Percentiles rank a stretch among this genome's conserved stretches.
phyloP scores from a whole-genome alignment of 305 asterid species.

The Andrographis paniculata region DNA sequence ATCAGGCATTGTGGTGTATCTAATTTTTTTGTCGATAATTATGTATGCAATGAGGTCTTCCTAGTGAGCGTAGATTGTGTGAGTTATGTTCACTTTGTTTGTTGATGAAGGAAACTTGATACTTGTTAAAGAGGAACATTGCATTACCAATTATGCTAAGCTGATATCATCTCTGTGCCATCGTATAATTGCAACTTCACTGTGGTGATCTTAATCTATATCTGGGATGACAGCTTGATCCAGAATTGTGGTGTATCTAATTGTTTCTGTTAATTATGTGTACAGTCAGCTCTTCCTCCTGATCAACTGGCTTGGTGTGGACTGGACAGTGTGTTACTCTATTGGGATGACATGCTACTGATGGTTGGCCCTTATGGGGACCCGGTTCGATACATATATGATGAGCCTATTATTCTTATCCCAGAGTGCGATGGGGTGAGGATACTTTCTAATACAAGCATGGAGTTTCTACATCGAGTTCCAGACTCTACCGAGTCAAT shows the following conservation, averaged over 20 bases:
- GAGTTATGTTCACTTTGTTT: too few relatives aligned
- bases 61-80: too few relatives aligned
- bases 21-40: too few relatives aligned
- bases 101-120: too few relatives aligned
- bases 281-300: constrained; percentile 88
- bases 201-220: too few relatives aligned
- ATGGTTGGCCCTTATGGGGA: constrained; percentile 96
- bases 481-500: constrained; percentile 94
- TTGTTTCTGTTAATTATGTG: constrained; percentile 4
- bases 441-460: constrained; percentile 66
- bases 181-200: too few relatives aligned
- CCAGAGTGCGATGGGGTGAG: constrained; percentile 95
- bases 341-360: constrained; percentile 92
- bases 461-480: constrained; percentile 94
- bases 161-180: too few relatives aligned
- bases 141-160: too few relatives aligned
- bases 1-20: too few relatives aligned
- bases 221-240: too few relatives aligned
- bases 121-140: too few relatives aligned
- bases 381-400: constrained; percentile 83
- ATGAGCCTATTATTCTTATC: constrained; percentile 77
- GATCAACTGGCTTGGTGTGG: constrained; percentile 98
- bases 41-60: too few relatives aligned
- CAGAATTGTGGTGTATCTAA: constrained; percentile 12
- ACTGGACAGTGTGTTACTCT: constrained; percentile 81